A percentile compares a stretch with the other conserved stretches of the same genome.
phyloP scores from a whole-genome alignment of 2,329 filamentous ascomycete genomes.

The Hymenoscyphus albidus region DNA sequence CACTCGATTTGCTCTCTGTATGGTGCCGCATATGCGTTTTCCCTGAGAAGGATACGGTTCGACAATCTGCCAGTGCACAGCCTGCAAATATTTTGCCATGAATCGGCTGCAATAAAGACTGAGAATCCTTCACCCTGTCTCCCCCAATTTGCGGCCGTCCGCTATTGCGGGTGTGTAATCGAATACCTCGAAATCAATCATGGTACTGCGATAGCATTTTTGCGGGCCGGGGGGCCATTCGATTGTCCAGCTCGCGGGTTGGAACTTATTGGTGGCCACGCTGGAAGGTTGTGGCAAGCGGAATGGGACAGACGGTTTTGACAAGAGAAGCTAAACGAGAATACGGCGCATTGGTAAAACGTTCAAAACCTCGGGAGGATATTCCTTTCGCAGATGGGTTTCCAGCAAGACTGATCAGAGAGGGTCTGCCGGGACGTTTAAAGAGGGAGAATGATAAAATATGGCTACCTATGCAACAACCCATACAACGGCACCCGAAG shows the following conservation, averaged over 20 bases:
- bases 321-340: neutral
- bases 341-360: neutral
- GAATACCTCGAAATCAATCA: conserved; percentile 40
- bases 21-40: conserved; percentile 16
- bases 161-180: conserved; percentile 42
- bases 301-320: neutral
- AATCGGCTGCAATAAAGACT: conserved; percentile 28
- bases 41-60: neutral
- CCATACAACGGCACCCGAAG: neutral
- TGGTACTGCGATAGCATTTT: conserved; percentile 40
- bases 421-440: conserved; percentile 14
- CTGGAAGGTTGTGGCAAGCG: conserved; percentile 18
- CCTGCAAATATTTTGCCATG: conserved; percentile 35
- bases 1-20: conserved; percentile 8
- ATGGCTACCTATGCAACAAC: conserved; percentile 33
- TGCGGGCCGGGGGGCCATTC: conserved; percentile 42
- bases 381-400: conserved; percentile 16
- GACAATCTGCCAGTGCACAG: conserved; percentile 8
- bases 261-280: conserved; percentile 30
- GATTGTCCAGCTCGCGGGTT: conserved; percentile 19
- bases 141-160: conserved; percentile 38
- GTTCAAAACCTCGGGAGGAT: neutral
- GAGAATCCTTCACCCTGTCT: conserved; percentile 43
- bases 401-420: conserved; percentile 13
- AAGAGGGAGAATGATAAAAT: conserved; percentile 8